Percentiles rank a stretch among this genome's conserved stretches.
These are phyloP conservation scores for Cladophialophora chaetospira DNA, from an alignment of 2,329 filamentous ascomycete species.

Conservation along the genomic window DNA sequence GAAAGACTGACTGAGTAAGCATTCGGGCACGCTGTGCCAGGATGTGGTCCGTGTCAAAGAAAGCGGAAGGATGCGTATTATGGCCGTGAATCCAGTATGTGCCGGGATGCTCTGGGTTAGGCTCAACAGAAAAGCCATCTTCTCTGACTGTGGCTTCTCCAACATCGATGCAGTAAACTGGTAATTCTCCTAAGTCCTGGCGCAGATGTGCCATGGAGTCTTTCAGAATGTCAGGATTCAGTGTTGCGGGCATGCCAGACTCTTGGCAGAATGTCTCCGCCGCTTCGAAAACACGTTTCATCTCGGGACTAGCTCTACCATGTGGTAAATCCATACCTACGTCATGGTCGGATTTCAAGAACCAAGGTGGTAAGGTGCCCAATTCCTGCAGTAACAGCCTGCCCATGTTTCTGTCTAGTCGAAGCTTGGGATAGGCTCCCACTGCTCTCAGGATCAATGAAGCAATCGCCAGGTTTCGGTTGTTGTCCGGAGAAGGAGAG, in stretches of 20 bases:
- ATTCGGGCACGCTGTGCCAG: conserved; percentile 58
- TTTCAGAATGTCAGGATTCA: conserved; percentile 35
- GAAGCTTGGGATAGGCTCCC: conserved; percentile 55
- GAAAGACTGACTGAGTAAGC: conserved; percentile 55
- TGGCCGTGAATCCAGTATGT: conserved; percentile 63
- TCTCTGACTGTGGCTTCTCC: conserved; percentile 60
- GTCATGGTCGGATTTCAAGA: conserved; percentile 43
- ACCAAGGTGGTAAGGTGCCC: conserved; percentile 61
- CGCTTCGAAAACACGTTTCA: conserved; percentile 40
- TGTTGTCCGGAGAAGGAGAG: conserved; percentile 44
- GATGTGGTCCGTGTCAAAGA: conserved; percentile 54
- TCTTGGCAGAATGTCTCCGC: conserved; percentile 37
- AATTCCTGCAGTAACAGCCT: conserved; percentile 62
- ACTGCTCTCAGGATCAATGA: conserved; percentile 59
- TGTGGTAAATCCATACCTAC: conserved; percentile 17
- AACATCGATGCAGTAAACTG: conserved; percentile 63
- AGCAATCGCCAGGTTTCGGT: conserved; percentile 41
- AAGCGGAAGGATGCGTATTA: conserved; percentile 66
- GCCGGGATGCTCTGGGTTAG: conserved; percentile 40
- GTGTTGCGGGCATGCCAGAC: conserved; percentile 24
- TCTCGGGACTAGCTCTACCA: conserved; percentile 23
- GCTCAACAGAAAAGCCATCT: conserved; percentile 62
- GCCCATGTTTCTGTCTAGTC: conserved; percentile 43
- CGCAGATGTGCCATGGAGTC: conserved; percentile 61
- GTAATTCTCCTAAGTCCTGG: conserved; percentile 58